These are phyloP conservation scores for Leishmania tropica DNA, from an alignment of 208 protist species.

Conservation along the genomic window DNA sequence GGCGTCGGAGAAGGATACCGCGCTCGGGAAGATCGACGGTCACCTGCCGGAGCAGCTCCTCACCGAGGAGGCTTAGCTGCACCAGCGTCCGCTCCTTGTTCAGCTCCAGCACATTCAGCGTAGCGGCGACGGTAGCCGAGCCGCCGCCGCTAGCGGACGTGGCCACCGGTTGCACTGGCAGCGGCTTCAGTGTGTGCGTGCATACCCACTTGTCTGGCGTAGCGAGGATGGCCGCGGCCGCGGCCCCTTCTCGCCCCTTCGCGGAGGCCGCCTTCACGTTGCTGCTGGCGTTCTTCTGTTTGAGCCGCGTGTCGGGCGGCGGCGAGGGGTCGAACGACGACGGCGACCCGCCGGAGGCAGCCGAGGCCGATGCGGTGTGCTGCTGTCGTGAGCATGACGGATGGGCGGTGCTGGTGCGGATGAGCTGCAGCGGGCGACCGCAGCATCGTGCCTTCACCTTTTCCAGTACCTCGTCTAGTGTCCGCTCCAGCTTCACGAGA, in stretches of 20 bases:
- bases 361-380: not conserved
- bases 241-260: not conserved
- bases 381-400: not conserved
- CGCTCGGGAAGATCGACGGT: conserved; percentile 66
- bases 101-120: conserved; percentile 52
- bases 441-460: conserved; percentile 40
- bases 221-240: conserved; percentile 7
- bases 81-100: conserved; percentile 48
- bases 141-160: conserved; percentile 32
- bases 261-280: not conserved
- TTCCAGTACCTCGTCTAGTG: conserved; percentile 33
- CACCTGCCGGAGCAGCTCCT: conserved; percentile 63
- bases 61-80: conserved; percentile 44
- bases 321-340: no score
- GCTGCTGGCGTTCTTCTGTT: no score
- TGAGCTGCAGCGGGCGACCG: conserved; percentile 30
- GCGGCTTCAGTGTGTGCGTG: conserved; percentile 23
- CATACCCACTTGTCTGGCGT: conserved; percentile 20
- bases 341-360: no score
- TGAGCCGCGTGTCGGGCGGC: no score
- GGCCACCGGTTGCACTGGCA: conserved; percentile 19
- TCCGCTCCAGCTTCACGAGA: conserved; percentile 38
- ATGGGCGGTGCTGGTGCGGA: conserved; percentile 8
- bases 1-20: conserved; percentile 53
- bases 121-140: conserved; percentile 46